Evolutionary conservation across 2,329 filamentous ascomycete genomes (phyloP).

Genomic region (Hymenoscyphus fructigenus): DNA sequence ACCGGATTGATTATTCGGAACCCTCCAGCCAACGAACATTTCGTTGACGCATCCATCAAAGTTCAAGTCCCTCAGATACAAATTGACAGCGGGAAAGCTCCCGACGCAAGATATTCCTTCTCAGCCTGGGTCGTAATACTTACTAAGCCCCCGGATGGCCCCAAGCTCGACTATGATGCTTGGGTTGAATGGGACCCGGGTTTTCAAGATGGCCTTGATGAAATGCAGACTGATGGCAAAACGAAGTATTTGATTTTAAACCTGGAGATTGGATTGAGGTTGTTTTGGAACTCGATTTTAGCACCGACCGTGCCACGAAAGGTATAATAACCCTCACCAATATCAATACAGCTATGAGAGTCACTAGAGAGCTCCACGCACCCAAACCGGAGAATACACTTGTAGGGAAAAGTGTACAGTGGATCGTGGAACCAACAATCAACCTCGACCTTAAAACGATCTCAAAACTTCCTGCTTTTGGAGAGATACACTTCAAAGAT

Average conservation of each 20-base stretch:
- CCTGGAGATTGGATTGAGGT: not conserved
- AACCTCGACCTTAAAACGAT: too few relatives aligned
- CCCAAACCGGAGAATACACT: not conserved
- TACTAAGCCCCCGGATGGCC: not conserved
- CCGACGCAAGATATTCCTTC: not conserved
- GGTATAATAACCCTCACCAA: not conserved
- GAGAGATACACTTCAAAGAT: not conserved
- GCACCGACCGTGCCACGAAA: not conserved
- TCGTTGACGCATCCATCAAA: not conserved
- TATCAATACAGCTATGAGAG: not conserved
- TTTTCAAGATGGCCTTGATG: not conserved
- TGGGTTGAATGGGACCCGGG: not conserved
- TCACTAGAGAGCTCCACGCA: not conserved
- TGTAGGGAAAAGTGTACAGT: not conserved
- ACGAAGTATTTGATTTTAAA: not conserved
- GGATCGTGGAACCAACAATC: not conserved
- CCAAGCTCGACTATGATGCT: not conserved
- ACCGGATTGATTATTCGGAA: not conserved
- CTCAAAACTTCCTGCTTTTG: not conserved
- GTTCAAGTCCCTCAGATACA: not conserved
- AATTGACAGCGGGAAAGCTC: not conserved
- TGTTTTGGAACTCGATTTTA: not conserved
- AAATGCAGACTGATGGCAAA: not conserved
- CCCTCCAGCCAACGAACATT: not conserved
- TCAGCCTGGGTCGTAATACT: not conserved